Base-by-base conservation (phyloP, 495 filamentous ascomycete species). In the Staphylotrichum longicolle region DNA sequence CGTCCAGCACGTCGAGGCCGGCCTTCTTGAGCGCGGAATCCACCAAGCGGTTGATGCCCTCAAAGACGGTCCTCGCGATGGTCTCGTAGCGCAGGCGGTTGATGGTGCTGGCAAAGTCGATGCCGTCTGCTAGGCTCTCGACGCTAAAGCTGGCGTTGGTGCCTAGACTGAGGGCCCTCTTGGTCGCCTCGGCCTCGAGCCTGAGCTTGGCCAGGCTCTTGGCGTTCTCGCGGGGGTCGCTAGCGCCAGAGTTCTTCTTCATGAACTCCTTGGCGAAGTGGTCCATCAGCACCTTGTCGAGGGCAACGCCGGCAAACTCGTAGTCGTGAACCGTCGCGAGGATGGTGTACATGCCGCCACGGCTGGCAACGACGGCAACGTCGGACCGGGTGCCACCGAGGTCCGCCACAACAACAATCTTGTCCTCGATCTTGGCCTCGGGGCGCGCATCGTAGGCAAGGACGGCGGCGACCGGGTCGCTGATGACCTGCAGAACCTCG, bases 181-280 rank as follows among this genome's bases (percentile, higher is more conserved):
- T 95, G 49, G 90, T 88, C 33, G 85, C 83, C 75, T 98, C 94
- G 67, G 89, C 83, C 81, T 97, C 95, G 7, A 93, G 80, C 79
- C 91, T 93, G 53, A 98, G 79, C 82, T 97, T 98, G 14, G 95
- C 93, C 51, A 96, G 77, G 66, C 88, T 87, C 64, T 88, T 87
- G 10, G 84, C 82, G 66, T 91, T 88, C 70, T 88, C 82, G 61
- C 94, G 83, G 32, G 95, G 94, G 72, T 98, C 94, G 51, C 81
- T 83, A 74, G 63, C 63, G 35, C 91, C 91, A 74, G 93, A 78
- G 80, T 95, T 91, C 66, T 75, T 74, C 84, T 98, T 97, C 64
- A 93, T 80, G 78, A 98, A 98, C 74, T 97, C 94, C 83, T 98
- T 98, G 60, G 94, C 88, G 68, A 97, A 97, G 81, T 96, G 86